Base-by-base conservation (phyloP, 345 rosid species). In the Luvunga scandens region DNA sequence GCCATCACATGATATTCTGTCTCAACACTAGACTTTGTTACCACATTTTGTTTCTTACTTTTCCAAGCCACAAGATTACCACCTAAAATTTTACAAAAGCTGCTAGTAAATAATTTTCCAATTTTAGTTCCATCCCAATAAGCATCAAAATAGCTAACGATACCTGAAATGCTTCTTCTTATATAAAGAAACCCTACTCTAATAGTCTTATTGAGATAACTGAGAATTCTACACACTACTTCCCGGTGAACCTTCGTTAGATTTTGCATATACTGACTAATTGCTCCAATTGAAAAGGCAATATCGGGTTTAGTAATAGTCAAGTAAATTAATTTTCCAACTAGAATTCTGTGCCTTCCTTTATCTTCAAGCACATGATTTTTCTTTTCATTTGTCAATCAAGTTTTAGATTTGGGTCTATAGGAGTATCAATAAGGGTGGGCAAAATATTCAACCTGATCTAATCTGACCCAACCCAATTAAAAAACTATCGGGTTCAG, bases 401-500 rank as follows among this genome's bases (percentile, higher is more conserved):
- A 9, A 9, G 45, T 39, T 39, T 39, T 39, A 39, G 8, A 9
- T 5, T 62, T 13, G 36, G 24, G n/a, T 65, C 42, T 10, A 65
- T 65, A 4, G 1, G 16, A 16, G 45, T 66, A 9, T 66, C 27
- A 34, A 5, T 34, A 7, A 34, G 36, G 36, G 36, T 34, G 5
- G 7, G 6, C 36, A 34, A 34, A 34, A 34, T 34, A 34, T 7
- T 7, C 36, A 2, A 30, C 2, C 31, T 30, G 31, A 30, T 2
- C 31, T 1, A 2, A 30, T 30, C 2, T 2, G 6, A 34, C 36
- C 36, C 36, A 7, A 34, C 36, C 36, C 7, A 1, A 34, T 34
- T 0, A 0, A 34, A 34, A 34, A 34, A 34, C n/a, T n/a, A n/a
- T n/a, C n/a, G n/a, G 5, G 36, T 34, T 5, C 0, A 1, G 5